Base-by-base conservation (phyloP, 192 early-diverging fungal genomes). In the Podila epicladia region DNA sequence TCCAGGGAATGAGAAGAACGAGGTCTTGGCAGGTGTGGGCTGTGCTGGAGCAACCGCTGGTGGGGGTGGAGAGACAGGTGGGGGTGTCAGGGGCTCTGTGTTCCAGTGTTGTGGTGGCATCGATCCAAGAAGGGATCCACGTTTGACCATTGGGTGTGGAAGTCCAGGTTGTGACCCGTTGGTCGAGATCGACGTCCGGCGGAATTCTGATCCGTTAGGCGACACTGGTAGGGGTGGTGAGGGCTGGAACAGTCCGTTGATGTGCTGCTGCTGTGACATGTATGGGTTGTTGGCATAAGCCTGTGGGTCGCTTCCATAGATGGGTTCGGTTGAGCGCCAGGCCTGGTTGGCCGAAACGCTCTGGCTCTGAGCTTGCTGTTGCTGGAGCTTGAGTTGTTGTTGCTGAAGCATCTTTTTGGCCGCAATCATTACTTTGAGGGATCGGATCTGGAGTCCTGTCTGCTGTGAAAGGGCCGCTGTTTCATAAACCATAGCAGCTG, bases 401-500 rank as follows among this genome's bases (percentile, higher is more conserved):
- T 88, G 87, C 57, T 88, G 87, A 15, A 89, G 74, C 82, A 89
- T 85, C 69, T 89, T 89, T 58, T 83, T 87, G 22, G 88, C 82
- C 33, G 75, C 82, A 51, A 89, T 75, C 88, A 89, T 86, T 11
- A 87, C 82, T 51, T 85, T 82, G 33, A 89, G 74, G 5, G 88
- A 85, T 58, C 88, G 76, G 26, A 89, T 79, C 64, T 93, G 92
- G 67, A 93, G 80, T 8, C 92, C 88, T 38, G 85, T 89, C 73
- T 93, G 90, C 31, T 91, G 87, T 3, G 91, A 92, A 0, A 89
- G 86, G 11, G 90, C 88, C 0, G 89, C 88, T 0, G 92, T 89
- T 64, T 93, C 92, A 58, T 85, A 93, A 17, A 93, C 84, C 62
- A 93, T 67, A 0, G 91, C 89, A 20, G 92, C 92, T 0, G 88